Evolutionary conservation across 192 early-diverging fungal species (phyloP).

Genomic region (Coemansia sp.): DNA sequence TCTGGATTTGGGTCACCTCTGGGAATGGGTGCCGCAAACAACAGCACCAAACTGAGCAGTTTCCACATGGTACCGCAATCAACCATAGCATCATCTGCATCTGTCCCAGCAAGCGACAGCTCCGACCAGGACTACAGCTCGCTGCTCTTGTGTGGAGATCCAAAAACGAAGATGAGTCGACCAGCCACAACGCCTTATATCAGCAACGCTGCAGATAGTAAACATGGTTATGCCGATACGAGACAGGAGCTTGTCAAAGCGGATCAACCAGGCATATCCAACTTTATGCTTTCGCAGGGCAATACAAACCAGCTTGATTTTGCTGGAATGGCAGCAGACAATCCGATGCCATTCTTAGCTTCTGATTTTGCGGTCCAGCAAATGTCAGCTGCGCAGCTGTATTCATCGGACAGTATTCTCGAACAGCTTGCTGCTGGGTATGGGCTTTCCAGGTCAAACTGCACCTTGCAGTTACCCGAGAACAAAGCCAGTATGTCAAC

Average conservation of each 20-base stretch:
- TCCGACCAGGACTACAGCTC: slow-evolving; percentile 6
- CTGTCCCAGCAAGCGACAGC: slow-evolving; percentile 15
- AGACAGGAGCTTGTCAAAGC: neutral
- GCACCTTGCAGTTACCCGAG: neutral
- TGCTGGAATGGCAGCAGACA: slow-evolving; percentile 39
- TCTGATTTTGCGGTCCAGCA: neutral
- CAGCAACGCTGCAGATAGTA: slow-evolving; percentile 3
- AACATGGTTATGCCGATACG: neutral
- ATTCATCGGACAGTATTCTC: slow-evolving; percentile 11
- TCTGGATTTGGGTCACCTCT: neutral
- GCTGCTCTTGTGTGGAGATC: slow-evolving; percentile 12
- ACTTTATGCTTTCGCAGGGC: slow-evolving; percentile 4
- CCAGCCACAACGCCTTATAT: slow-evolving; percentile 16
- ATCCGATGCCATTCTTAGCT: slow-evolving; percentile 13
- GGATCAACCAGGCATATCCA: neutral
- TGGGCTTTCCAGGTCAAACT: slow-evolving; percentile 14
- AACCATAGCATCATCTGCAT: neutral
- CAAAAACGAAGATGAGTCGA: slow-evolving; percentile 9
- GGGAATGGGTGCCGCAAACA: neutral
- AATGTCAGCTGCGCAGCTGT: neutral
- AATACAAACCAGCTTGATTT: slow-evolving; percentile 28
- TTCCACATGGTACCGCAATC: neutral
- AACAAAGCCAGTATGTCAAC: neutral
- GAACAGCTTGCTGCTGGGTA: slow-evolving; percentile 31
- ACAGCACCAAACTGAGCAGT: neutral